Conservation (phyloP, 2,329 filamentous ascomycete species). For the Dactylellina haptotyla region DNA sequence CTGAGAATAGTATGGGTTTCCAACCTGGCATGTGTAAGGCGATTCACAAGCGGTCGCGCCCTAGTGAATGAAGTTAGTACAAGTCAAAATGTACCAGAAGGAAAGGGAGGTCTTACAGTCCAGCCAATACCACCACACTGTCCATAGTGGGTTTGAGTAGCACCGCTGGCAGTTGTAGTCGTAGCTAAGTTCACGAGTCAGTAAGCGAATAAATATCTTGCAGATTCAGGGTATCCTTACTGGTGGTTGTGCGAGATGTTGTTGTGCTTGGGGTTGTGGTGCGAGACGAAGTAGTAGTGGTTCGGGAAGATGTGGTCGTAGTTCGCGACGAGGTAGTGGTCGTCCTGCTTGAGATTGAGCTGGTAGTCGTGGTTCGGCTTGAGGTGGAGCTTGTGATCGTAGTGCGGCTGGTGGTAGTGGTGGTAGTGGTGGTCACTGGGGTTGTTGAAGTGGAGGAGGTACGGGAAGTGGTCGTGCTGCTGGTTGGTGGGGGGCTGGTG, state of each 20-base stretch:
- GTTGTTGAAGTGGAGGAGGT: slow-evolving; percentile 12
- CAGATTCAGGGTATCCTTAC: too few relatives aligned
- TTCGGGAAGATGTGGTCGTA: slow-evolving; percentile 2
- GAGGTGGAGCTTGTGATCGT: slow-evolving; percentile 23
- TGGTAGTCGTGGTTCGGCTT: slow-evolving; percentile 16
- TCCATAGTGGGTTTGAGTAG: slow-evolving; percentile 38
- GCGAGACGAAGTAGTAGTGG: neutral
- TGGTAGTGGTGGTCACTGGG: slow-evolving; percentile 22
- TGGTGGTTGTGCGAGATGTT: slow-evolving; percentile 13
- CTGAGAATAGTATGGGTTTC: slow-evolving; percentile 61
- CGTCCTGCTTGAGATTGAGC: slow-evolving; percentile 2
- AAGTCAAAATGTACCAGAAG: neutral
- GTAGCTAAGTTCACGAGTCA: slow-evolving; percentile 9
- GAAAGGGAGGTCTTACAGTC: slow-evolving; percentile 26
- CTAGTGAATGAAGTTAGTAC: slow-evolving; percentile 16
- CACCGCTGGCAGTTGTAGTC: slow-evolving; percentile 21
- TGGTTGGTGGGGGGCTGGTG: slow-evolving; percentile 40
- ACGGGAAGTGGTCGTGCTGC: slow-evolving; percentile 26
- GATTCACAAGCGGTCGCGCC: slow-evolving; percentile 60
- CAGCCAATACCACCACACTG: slow-evolving; percentile 49
- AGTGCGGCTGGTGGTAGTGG: slow-evolving; percentile 13
- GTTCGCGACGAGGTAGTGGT: slow-evolving; percentile 8
- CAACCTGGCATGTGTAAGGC: slow-evolving; percentile 59
- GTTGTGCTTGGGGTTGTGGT: slow-evolving; percentile 16
- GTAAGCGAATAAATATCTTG: neutral